Conservation (phyloP, 352 stramenopile genomes). For the Pythium guiyangense region DNA sequence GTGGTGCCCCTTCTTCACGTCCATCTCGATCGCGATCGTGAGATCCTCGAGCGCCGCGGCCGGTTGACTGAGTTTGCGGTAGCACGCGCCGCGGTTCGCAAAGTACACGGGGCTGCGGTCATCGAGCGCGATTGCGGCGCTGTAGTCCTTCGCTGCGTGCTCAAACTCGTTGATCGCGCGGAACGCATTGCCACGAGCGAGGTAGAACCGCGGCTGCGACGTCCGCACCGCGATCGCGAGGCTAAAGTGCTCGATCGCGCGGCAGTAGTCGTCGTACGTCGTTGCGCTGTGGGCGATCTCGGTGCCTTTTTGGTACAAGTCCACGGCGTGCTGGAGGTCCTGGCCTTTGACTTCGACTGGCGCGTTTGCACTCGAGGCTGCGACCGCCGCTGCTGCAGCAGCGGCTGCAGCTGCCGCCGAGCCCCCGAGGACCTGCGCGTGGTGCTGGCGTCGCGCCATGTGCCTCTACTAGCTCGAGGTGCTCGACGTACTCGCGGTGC, state of each 20-base stretch:
- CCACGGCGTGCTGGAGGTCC: conserved; percentile 66
- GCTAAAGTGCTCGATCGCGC: conserved; percentile 70
- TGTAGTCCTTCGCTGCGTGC: conserved; percentile 55
- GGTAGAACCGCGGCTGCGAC: conserved; percentile 73
- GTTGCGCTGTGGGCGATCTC: conserved; percentile 57
- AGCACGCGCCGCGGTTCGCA: conserved; percentile 63
- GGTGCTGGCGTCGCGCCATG: background rate
- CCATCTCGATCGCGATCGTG: conserved; percentile 64
- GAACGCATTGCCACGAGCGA: conserved; percentile 68
- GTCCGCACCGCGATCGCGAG: conserved; percentile 64
- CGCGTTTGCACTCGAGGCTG: conserved; percentile 4
- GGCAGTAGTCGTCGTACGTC: conserved; percentile 55
- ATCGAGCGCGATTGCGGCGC: conserved; percentile 51
- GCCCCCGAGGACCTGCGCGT: background rate
- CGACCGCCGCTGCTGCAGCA: background rate
- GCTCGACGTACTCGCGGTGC: too few species aligned
- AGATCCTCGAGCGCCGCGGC: conserved; percentile 62
- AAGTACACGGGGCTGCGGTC: conserved; percentile 67
- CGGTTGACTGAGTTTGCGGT: conserved; percentile 63
- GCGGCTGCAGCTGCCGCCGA: background rate
- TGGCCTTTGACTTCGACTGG: conserved; percentile 47
- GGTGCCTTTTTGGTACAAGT: conserved; percentile 74
- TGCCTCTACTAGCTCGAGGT: too few species aligned
- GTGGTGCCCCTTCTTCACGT: conserved; percentile 63
- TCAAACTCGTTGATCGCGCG: conserved; percentile 68